phyloP scores from a whole-genome alignment of 768 basidiomycete genomes.

The Leccinellum albellum region DNA sequence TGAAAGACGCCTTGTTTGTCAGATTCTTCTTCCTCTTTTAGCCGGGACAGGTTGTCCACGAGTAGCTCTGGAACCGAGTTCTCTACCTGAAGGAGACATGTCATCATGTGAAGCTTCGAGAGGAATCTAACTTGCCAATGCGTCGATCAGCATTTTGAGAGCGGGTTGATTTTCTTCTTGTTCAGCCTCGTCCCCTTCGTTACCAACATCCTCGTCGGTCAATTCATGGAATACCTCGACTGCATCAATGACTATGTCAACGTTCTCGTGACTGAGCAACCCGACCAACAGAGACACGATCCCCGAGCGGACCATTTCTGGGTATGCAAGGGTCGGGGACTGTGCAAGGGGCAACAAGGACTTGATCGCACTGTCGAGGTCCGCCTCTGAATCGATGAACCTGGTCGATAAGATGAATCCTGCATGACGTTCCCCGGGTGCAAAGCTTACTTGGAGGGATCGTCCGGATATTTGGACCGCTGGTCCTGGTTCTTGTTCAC shows the following conservation, averaged over 20 bases:
- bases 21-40: slow-evolving; percentile 90
- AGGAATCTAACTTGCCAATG: slow-evolving; percentile 53
- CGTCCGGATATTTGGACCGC: slow-evolving; percentile 89
- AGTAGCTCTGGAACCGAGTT: slow-evolving; percentile 83
- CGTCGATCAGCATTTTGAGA: slow-evolving; percentile 70
- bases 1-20: slow-evolving; percentile 93
- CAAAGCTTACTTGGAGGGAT: slow-evolving; percentile 75
- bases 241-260: slow-evolving; percentile 95
- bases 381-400: slow-evolving; percentile 98
- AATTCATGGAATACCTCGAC: slow-evolving; percentile 91
- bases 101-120: background rate
- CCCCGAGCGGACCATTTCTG: slow-evolving; percentile 81
- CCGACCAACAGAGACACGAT: slow-evolving; percentile 69
- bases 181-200: slow-evolving; percentile 65
- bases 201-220: slow-evolving; percentile 93
- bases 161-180: slow-evolving; percentile 60
- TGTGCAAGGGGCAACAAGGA: slow-evolving; percentile 86
- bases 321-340: slow-evolving; percentile 76
- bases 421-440: background rate
- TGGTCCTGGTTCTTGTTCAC: slow-evolving; percentile 95
- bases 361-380: slow-evolving; percentile 86
- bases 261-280: slow-evolving; percentile 91
- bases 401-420: slow-evolving; percentile 38
- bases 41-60: slow-evolving; percentile 79
- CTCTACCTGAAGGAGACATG: slow-evolving; percentile 53